Evolutionary conservation across 2,329 filamentous ascomycete genomes (phyloP).

Genomic region (Nemania sp.): DNA sequence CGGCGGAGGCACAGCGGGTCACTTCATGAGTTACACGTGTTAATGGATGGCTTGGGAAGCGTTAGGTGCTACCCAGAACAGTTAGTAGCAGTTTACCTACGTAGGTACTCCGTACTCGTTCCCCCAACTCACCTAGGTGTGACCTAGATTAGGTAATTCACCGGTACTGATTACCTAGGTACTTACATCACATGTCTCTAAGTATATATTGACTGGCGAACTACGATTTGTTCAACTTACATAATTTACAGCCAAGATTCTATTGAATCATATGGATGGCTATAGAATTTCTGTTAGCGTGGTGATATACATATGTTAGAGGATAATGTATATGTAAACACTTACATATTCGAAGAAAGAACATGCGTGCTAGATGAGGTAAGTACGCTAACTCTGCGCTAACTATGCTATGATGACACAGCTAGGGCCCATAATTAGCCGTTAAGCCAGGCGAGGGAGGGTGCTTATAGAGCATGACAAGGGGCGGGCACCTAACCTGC

Average conservation of each 20-base stretch:
- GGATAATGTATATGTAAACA: background rate
- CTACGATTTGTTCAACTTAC: no score
- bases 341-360: background rate
- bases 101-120: no score
- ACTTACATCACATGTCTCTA: no score
- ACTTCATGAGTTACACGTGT: background rate
- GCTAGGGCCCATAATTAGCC: slow-evolving; percentile 31
- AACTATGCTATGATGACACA: slow-evolving; percentile 1
- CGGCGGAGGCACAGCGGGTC: no score
- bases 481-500: background rate
- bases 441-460: slow-evolving; percentile 13
- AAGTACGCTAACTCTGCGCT: no score
- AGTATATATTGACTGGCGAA: no score
- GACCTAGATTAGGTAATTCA: no score
- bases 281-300: background rate
- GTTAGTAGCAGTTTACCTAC: background rate
- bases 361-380: background rate
- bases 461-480: slow-evolving; percentile 33
- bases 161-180: no score
- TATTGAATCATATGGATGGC: no score
- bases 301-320: background rate
- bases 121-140: slow-evolving; percentile 4
- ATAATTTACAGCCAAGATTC: no score
- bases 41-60: background rate
- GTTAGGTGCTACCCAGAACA: background rate